Percentiles rank a stretch among this genome's conserved stretches.
Evolutionary conservation across 306 rosid species (phyloP).

Genomic region (Acacia crassicarpa): DNA sequence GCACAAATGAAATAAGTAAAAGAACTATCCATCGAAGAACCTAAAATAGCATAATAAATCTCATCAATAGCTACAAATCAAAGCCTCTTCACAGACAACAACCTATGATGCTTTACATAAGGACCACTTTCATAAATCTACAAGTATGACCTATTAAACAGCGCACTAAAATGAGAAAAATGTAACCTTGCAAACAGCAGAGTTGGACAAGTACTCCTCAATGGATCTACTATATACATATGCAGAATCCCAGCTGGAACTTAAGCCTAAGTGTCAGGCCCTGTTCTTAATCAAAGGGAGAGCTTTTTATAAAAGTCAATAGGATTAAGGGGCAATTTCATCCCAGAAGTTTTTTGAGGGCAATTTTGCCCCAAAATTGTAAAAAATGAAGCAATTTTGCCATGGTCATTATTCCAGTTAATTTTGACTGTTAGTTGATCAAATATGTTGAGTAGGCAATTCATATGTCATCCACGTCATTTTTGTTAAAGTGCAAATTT

Average conservation of each 20-base stretch:
- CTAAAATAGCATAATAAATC: background rate
- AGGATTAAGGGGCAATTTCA: too few species aligned
- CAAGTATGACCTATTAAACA: background rate
- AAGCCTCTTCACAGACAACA: constrained; percentile 11
- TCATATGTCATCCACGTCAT: too few species aligned
- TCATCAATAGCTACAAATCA: background rate
- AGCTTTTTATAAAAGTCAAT: background rate
- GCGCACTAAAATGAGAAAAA: background rate
- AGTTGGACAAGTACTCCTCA: background rate
- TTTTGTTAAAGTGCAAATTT: too few species aligned
- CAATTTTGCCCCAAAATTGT: too few species aligned
- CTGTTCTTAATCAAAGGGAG: background rate
- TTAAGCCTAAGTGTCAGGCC: background rate
- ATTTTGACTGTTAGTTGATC: too few species aligned
- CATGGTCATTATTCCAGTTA: too few species aligned
- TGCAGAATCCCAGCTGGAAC: background rate
- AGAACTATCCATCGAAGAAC: background rate
- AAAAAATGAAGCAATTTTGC: too few species aligned
- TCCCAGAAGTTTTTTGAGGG: too few species aligned
- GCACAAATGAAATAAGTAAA: constrained; percentile 23
- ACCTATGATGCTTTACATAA: constrained; percentile 10
- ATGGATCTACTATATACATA: constrained; percentile 3
- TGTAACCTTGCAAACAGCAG: background rate
- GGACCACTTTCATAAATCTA: background rate
- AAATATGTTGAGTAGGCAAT: too few species aligned